A percentile compares a stretch with the other conserved stretches of the same genome.
phyloP scores from a whole-genome alignment of 1,139 yeast species.

The Blastobotrys buckinghamii region DNA sequence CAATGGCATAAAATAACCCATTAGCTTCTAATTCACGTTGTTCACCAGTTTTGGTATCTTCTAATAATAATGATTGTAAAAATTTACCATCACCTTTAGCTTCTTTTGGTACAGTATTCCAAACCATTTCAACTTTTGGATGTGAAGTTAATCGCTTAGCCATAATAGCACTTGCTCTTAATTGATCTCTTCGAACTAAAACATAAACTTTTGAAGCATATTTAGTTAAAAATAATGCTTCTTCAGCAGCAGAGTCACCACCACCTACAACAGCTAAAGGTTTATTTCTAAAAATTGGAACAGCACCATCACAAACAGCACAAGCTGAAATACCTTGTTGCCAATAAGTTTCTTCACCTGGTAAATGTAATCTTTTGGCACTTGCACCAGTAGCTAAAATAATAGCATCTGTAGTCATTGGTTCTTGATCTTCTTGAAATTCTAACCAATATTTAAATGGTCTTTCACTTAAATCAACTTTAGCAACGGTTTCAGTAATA shows the following conservation, averaged over 20 bases:
- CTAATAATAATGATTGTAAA: constrained; percentile 35
- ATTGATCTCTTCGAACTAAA: constrained; percentile 86
- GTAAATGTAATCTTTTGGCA: constrained; percentile 86
- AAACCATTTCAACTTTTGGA: constrained; percentile 85
- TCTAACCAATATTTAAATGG: constrained; percentile 98
- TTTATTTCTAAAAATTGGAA: constrained; percentile 95
- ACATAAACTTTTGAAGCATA: constrained; percentile 93
- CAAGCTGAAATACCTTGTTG: constrained; percentile 98
- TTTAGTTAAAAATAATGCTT: constrained; percentile 91
- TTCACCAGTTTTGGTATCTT: constrained; percentile 69
- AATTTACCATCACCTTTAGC: constrained; percentile 88
- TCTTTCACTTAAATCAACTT: constrained; percentile 75
- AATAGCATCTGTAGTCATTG: constrained; percentile 87
- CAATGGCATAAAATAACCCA: constrained; percentile 96
- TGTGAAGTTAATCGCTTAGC: constrained; percentile 80
- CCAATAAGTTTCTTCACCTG: constrained; percentile 98
- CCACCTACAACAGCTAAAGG: constrained; percentile 98
- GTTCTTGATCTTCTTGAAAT: constrained; percentile 74
- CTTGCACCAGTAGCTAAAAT: constrained; percentile 96
- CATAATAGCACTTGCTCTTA: constrained; percentile 95
- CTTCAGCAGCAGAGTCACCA: constrained; percentile 99
- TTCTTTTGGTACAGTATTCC: constrained; percentile 78
- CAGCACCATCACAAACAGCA: constrained; percentile 99
- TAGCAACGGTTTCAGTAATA: constrained; percentile 89
- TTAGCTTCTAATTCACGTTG: constrained; percentile 65